A percentile compares a stretch with the other conserved stretches of the same genome.
Conservation (phyloP, 352 stramenopile species). For the Phytophthora tentaculata region DNA sequence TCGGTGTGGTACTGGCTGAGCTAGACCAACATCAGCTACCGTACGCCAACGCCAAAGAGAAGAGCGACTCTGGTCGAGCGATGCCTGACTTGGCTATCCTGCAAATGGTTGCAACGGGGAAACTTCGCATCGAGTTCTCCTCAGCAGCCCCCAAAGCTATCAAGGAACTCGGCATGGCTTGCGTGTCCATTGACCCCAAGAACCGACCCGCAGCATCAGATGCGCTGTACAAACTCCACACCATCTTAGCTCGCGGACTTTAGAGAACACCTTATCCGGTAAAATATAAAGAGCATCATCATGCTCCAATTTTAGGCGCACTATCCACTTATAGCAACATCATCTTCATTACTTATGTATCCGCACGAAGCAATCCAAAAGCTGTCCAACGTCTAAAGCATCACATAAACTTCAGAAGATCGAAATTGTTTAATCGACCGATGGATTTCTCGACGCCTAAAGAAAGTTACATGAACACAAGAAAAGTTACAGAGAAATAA, state of each 20-base stretch:
- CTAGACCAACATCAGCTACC: constrained; percentile 42
- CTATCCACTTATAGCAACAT: constrained; percentile 6
- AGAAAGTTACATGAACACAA: too few relatives aligned
- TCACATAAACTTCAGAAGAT: not conserved
- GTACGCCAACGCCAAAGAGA: constrained; percentile 41
- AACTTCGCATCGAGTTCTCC: constrained; percentile 51
- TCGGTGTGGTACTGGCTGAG: constrained; percentile 50
- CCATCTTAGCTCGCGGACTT: constrained; percentile 28
- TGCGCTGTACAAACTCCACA: constrained; percentile 51
- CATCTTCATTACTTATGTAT: not conserved
- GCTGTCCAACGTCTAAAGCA: not conserved
- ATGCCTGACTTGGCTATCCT: constrained; percentile 49
- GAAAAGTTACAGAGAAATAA: too few relatives aligned
- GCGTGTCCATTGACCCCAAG: constrained; percentile 43
- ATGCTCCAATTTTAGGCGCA: constrained; percentile 26
- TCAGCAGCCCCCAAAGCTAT: constrained; percentile 24
- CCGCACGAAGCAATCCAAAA: too few relatives aligned
- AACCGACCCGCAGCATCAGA: constrained; percentile 46
- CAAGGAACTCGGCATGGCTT: constrained; percentile 39
- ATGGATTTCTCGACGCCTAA: constrained; percentile 9
- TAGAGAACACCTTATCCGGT: constrained; percentile 15
- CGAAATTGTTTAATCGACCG: too few relatives aligned
- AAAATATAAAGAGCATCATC: constrained; percentile 24
- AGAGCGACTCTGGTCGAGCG: constrained; percentile 18
- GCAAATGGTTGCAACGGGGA: constrained; percentile 52